Evolutionary conservation across 305 asterid species (phyloP).

Genomic region (Fraxinus angustifolia): DNA sequence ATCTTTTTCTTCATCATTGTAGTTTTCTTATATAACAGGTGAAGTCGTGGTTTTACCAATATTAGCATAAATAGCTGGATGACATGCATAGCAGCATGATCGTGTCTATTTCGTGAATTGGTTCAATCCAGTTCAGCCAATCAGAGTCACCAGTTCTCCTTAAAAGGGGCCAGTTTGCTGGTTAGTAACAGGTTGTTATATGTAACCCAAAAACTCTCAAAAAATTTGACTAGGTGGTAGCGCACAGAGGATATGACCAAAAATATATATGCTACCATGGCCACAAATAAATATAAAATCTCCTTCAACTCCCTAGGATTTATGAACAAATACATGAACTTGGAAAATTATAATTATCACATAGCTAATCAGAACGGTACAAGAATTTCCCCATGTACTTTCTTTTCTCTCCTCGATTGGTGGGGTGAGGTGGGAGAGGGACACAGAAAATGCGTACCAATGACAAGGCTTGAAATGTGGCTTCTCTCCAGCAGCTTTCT

Average conservation of each 20-base stretch:
- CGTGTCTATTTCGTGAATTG: not conserved
- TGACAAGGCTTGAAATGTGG: conserved; percentile 62
- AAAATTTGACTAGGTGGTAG: not conserved
- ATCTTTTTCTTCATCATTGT: not conserved
- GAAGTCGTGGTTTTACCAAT: not conserved
- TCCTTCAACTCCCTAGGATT: not conserved
- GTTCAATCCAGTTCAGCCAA: not conserved
- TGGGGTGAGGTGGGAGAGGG: not conserved
- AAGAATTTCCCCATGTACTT: not conserved
- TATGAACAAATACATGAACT: conserved; percentile 1
- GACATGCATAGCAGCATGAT: not conserved
- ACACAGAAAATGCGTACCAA: conserved; percentile 47
- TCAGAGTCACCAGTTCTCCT: not conserved
- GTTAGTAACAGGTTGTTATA: not conserved
- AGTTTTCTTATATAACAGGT: not conserved
- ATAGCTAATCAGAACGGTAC: not conserved
- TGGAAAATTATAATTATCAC: conserved; percentile 30
- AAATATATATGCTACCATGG: conserved; percentile 4
- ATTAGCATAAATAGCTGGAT: not conserved
- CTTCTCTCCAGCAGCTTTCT: conserved; percentile 92
- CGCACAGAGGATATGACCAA: conserved; percentile 18
- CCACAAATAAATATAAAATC: not conserved
- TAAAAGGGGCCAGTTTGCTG: not conserved
- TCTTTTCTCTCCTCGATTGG: not conserved
- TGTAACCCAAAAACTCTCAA: not conserved